phyloP scores from a whole-genome alignment of 371 early-diverging fungal genomes.

The Mortierella sp. region DNA sequence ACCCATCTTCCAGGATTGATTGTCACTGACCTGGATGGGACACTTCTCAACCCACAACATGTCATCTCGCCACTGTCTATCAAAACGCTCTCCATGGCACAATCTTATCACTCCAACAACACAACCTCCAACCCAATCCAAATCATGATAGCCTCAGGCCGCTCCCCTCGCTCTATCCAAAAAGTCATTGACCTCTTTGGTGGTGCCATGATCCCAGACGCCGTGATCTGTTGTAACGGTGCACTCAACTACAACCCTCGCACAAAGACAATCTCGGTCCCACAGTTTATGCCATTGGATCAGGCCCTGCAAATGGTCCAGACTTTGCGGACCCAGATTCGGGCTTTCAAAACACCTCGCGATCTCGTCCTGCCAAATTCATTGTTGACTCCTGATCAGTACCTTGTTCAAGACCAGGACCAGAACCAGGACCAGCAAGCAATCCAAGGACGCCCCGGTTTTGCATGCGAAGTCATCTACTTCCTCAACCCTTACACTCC shows the following conservation, averaged over 20 bases:
- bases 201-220: slow-evolving; percentile 46
- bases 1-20: slow-evolving; percentile 29
- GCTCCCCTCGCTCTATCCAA: slow-evolving; percentile 50
- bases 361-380: background rate
- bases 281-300: slow-evolving; percentile 42
- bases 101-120: background rate
- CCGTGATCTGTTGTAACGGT: slow-evolving; percentile 54
- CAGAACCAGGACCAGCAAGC: background rate
- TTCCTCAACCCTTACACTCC: background rate
- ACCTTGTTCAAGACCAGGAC: background rate
- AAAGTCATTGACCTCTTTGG: slow-evolving; percentile 47
- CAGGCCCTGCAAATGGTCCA: slow-evolving; percentile 28
- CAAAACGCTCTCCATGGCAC: slow-evolving; percentile 30
- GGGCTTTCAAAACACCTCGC: background rate
- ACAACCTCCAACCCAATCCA: slow-evolving; percentile 17
- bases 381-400: background rate
- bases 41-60: slow-evolving; percentile 42
- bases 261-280: slow-evolving; percentile 33
- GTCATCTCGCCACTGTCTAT: slow-evolving; percentile 31
- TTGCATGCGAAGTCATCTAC: slow-evolving; percentile 52
- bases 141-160: slow-evolving; percentile 56
- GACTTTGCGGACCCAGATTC: slow-evolving; percentile 22
- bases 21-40: slow-evolving; percentile 55
- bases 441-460: slow-evolving; percentile 37
- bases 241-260: slow-evolving; percentile 50